These are phyloP conservation scores for Scedosporium aurantiacum DNA, from an alignment of 2,329 filamentous ascomycete species.

Conservation along the genomic window DNA sequence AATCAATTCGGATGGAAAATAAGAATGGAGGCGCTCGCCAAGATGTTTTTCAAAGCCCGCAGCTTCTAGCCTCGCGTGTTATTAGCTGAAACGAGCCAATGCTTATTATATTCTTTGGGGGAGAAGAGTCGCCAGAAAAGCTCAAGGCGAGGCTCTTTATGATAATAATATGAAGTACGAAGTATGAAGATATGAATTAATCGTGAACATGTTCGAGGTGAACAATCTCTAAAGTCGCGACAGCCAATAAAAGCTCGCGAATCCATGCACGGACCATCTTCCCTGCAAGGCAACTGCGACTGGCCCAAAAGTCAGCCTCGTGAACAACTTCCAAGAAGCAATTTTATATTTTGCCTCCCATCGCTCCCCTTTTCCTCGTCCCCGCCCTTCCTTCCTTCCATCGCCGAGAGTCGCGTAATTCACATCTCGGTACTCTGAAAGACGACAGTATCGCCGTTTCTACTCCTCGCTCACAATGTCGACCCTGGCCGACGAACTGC, in stretches of 20 bases:
- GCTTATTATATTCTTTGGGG: too few species aligned
- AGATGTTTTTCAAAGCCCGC: too few species aligned
- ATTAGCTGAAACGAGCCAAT: too few species aligned
- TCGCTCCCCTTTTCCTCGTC: background rate
- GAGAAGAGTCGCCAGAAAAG: too few species aligned
- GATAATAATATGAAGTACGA: too few species aligned
- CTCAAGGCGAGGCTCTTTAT: too few species aligned
- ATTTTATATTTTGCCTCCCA: background rate
- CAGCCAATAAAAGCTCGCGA: constrained; percentile 8
- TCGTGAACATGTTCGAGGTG: background rate
- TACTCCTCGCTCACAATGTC: constrained; percentile 53
- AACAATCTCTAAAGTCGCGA: too few species aligned
- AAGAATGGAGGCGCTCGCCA: too few species aligned
- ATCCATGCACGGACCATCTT: constrained; percentile 2
- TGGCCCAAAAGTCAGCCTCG: constrained; percentile 2
- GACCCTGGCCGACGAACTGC: constrained; percentile 80
- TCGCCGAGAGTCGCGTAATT: background rate
- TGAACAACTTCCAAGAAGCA: too few species aligned
- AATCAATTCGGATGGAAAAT: too few species aligned
- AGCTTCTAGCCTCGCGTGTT: too few species aligned
- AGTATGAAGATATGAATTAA: too few species aligned
- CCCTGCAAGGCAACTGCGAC: constrained; percentile 5
- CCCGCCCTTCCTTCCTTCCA: background rate
- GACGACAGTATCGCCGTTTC: background rate
- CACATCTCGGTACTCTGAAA: background rate